Evolutionary conservation across 768 basidiomycete genomes (phyloP), one percentile per base, ranked within the genome.

Genomic region (Podaxis rugospora): DNA sequence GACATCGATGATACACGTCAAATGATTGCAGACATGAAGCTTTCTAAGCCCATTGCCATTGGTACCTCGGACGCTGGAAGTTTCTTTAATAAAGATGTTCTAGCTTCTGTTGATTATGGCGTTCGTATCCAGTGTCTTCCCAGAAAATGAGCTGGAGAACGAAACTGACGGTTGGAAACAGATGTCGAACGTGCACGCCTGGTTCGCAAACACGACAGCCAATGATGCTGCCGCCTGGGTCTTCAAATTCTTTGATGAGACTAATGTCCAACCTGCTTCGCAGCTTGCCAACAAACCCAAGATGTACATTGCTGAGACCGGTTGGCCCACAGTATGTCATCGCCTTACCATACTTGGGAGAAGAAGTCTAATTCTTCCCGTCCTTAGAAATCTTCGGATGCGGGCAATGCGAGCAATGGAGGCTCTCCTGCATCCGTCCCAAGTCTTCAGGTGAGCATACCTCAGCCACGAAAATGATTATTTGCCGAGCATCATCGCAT

Each of bases 241-340:
- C 2, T 78, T 74, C 42, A 66, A 80, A 0, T 98, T 92, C 78
- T 97, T 95, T 75, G 67, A 89, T 50, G 75, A 82, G 25, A 84
- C 77, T 9, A 86, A 95, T 66, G 83, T 91, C 13, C 68, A 68
- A 14, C 75, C 79, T n/a, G 89, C 92, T 2, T 65, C 78, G 9
- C 64, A 70, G 1, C 75, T 90, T 32, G 50, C 84, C 11, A 96
- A 95, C 72, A 79, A 84, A 62, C 94, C 95, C 2, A 73, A 80
- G 54, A 87, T 93, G 82, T 95, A 86, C 74, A 95, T 98, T 65
- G 95, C 95, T 1, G 97, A 99, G 77, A 97, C 95, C 23, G 92
- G 92, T 28, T 79, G 82, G 82, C 82, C 92, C 35, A 83, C 90
- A 53, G 89, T 90, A 72, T 54, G 81, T 44, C 47, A 5, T 50